Evolutionary conservation across 441 rosid species (phyloP), one percentile per base, ranked within the genome.

Genomic region (Euphorbia corollata): DNA sequence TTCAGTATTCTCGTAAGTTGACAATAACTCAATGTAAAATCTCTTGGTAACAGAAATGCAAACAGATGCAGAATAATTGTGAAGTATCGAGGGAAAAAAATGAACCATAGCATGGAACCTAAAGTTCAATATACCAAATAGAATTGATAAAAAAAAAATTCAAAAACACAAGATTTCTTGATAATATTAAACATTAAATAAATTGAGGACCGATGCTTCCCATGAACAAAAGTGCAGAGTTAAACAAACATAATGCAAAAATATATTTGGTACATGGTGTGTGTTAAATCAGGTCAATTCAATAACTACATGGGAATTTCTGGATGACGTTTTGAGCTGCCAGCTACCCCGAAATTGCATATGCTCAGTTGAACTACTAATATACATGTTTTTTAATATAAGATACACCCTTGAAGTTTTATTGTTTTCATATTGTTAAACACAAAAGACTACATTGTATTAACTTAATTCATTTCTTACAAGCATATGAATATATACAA

Each of bases 1-100:
- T 27, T 23, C 32, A 38, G 8, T 38, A 38, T 38, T 38, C 8
- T 96, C 88, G 75, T 78, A 91, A 69, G 88, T 96, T 94, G 91
- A 18, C 79, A 78, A 82, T 50, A 39, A 63, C 72, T 73, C 67
- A 59, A 67, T 63, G 69, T 22, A 43, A 68, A 32, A 63, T 62
- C 71, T 71, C 68, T 71, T 54, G 51, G 71, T 68, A 77, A 68
- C 48, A 67, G 43, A 73, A 58, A 27, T 27, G 34, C 27, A 57
- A 1, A 53, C n/a, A n/a, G 19, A 62, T 8, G 15, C 11, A 53
- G 47, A 64, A 50, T n/a, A 22, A 18, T 53, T 3, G 3, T 53
- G 32, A 65, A 51, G 60, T 51, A 11, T 65, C 15, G 32, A 23
- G 32, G 47, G 5, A 10, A 22, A 45, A 45, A 15, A 12, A 36